These are phyloP conservation scores for Amanita phalloides DNA, from an alignment of 768 basidiomycete genomes.

Conservation along the genomic window DNA sequence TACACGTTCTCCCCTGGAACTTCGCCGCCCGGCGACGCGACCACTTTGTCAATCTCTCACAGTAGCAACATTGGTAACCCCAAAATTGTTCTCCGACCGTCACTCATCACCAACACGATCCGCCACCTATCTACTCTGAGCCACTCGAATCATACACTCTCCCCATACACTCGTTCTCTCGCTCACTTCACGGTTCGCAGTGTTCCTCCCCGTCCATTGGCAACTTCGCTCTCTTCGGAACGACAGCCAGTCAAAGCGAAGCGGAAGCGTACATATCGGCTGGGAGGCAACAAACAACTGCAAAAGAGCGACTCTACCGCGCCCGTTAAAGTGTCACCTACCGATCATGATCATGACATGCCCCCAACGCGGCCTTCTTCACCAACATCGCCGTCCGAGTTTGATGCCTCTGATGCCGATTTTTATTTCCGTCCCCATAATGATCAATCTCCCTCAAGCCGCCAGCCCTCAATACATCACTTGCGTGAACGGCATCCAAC, in stretches of 20 bases:
- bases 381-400: constrained; percentile 10
- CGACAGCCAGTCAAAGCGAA: constrained; percentile 58
- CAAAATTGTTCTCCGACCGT: constrained; percentile 54
- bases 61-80: constrained; percentile 27
- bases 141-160: constrained; percentile 87
- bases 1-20: constrained; percentile 11
- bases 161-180: constrained; percentile 84
- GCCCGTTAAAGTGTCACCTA: background rate
- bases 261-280: constrained; percentile 61
- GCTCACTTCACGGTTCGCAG: constrained; percentile 91
- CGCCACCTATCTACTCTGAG: constrained; percentile 82
- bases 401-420: constrained; percentile 45
- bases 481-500: background rate
- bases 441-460: constrained; percentile 4
- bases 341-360: constrained; percentile 6
- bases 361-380: constrained; percentile 9
- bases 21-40: constrained; percentile 11
- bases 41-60: constrained; percentile 11
- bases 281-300: constrained; percentile 27
- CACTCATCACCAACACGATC: constrained; percentile 60
- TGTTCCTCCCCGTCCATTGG: constrained; percentile 50
- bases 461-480: background rate
- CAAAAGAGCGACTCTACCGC: constrained; percentile 10
- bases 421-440: constrained; percentile 47
- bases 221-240: constrained; percentile 23